Evolutionary conservation across 805 yeast species (phyloP).

Genomic region (Yarrowia sp.): DNA sequence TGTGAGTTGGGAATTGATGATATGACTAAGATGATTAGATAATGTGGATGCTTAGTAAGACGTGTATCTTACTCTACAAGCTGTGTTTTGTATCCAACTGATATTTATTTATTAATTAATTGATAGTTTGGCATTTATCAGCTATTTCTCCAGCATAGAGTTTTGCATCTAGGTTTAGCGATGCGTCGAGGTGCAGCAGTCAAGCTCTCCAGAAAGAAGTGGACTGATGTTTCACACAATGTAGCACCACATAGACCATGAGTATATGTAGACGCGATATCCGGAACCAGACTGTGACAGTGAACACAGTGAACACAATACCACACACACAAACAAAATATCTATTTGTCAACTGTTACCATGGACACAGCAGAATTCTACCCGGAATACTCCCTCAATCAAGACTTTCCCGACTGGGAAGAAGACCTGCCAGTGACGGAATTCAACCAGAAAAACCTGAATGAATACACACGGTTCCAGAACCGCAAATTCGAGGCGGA

Average conservation of each 20-base stretch:
- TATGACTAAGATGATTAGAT: too few relatives aligned
- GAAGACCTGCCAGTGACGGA: constrained; percentile 15
- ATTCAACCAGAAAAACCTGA: constrained; percentile 25
- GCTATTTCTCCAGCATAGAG: too few relatives aligned
- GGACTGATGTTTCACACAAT: constrained; percentile 25
- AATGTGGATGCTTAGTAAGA: too few relatives aligned
- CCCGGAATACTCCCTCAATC: constrained; percentile 9
- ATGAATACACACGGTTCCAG: constrained; percentile 24
- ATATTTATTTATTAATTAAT: too few relatives aligned
- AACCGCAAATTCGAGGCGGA: constrained; percentile 24
- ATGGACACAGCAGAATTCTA: constrained; percentile 24
- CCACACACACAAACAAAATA: not conserved
- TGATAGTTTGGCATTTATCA: too few relatives aligned
- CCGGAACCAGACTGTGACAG: too few relatives aligned
- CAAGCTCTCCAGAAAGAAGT: constrained; percentile 16
- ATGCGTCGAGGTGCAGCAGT: not conserved
- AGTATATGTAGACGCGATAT: constrained; percentile 1
- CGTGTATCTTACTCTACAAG: too few relatives aligned
- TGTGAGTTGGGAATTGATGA: too few relatives aligned
- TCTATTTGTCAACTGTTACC: not conserved
- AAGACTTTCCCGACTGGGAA: constrained; percentile 22
- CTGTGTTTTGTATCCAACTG: too few relatives aligned
- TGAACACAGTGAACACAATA: not conserved
- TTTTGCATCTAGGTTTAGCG: not conserved
- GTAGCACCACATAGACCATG: constrained; percentile 14